phyloP scores from a whole-genome alignment of 768 basidiomycete species.

The Lentinula lateritia region DNA sequence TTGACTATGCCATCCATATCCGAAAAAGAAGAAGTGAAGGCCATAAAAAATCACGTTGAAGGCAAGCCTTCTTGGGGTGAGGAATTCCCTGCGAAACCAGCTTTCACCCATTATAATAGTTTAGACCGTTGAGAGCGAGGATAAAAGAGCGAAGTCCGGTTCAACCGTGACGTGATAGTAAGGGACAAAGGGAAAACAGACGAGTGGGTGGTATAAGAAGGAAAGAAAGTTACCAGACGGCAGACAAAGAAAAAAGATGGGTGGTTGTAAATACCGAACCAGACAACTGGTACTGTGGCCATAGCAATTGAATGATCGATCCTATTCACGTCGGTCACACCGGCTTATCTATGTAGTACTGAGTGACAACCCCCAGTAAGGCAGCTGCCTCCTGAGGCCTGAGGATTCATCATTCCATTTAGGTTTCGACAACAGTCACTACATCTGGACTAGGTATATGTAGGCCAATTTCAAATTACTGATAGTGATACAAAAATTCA shows the following conservation, averaged over 20 bases:
- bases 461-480: too few relatives aligned
- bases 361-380: too few relatives aligned
- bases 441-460: neutral
- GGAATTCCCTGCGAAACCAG: constrained; percentile 73
- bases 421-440: neutral
- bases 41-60: constrained; percentile 83
- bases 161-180: constrained; percentile 38
- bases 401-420: neutral
- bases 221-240: constrained; percentile 20
- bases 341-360: neutral
- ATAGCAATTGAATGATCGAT: constrained; percentile 19
- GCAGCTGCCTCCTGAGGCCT: neutral
- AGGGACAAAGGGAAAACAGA: constrained; percentile 21
- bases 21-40: constrained; percentile 67
- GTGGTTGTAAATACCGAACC: constrained; percentile 12
- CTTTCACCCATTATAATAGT: constrained; percentile 48
- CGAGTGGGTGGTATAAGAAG: constrained; percentile 16
- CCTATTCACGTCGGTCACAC: neutral
- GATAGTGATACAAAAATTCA: too few relatives aligned
- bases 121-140: constrained; percentile 14
- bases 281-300: constrained; percentile 13
- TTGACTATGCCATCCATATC: constrained; percentile 87
- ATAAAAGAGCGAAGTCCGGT: constrained; percentile 34
- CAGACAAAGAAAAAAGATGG: constrained; percentile 11
- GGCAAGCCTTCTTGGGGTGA: constrained; percentile 53